Conservation (phyloP, 2,329 filamentous ascomycete species). For the Penicillium sp. region DNA sequence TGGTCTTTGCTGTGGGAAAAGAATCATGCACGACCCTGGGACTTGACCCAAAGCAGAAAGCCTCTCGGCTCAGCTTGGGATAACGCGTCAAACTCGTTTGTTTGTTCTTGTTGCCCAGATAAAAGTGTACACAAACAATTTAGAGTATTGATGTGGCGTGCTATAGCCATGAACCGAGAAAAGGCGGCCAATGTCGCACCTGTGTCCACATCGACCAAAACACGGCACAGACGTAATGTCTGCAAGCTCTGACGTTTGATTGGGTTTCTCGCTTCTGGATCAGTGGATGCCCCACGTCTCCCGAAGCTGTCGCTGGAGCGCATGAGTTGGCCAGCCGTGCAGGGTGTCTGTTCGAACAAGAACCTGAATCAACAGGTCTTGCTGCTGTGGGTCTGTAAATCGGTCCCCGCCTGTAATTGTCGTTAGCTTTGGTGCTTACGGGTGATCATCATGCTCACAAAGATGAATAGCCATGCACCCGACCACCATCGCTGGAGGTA, state of each 20-base stretch:
- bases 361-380: slow-evolving; percentile 23
- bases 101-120: not conserved
- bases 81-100: not conserved
- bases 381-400: slow-evolving; percentile 25
- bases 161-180: not conserved
- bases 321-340: slow-evolving; percentile 24
- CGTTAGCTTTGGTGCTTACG: slow-evolving; percentile 3
- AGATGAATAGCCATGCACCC: slow-evolving; percentile 26
- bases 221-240: not conserved
- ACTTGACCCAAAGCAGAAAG: slow-evolving; percentile 4
- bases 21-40: slow-evolving; percentile 1
- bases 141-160: not conserved
- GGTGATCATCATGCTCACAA: slow-evolving; percentile 11
- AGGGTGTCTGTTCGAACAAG: slow-evolving; percentile 18
- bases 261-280: not conserved
- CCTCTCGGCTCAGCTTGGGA: not conserved
- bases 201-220: not conserved
- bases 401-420: slow-evolving; percentile 23
- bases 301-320: slow-evolving; percentile 19
- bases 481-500: slow-evolving; percentile 27
- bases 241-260: not conserved
- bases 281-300: slow-evolving; percentile 21
- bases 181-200: not conserved
- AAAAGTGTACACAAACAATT: not conserved
- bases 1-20: not conserved